Percentiles rank a stretch among this genome's conserved stretches.
Conservation (phyloP, 371 early-diverging fungal species). For the Lichtheimia hyalospora region DNA sequence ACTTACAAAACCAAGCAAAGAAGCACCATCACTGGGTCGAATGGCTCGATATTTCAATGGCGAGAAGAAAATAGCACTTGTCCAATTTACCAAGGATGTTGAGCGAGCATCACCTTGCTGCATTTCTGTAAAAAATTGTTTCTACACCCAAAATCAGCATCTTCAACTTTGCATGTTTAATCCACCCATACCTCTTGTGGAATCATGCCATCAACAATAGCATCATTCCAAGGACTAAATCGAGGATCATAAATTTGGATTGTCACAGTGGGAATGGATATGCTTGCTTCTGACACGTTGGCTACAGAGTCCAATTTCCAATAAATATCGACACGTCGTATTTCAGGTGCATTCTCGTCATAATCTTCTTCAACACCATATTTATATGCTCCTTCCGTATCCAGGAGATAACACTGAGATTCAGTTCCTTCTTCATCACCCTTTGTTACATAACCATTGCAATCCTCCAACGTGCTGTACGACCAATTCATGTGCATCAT, state of each 20-base stretch:
- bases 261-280: constrained; percentile 30
- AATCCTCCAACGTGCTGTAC: constrained; percentile 9
- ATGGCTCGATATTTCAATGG: constrained; percentile 33
- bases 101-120: constrained; percentile 22
- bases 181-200: constrained; percentile 21
- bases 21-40: constrained; percentile 18
- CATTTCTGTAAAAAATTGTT: constrained; percentile 19
- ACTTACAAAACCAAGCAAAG: constrained; percentile 38
- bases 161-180: no score
- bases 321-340: constrained; percentile 39
- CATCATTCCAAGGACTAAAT: constrained; percentile 29
- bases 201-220: constrained; percentile 9
- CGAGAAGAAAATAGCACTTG: constrained; percentile 27
- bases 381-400: constrained; percentile 17
- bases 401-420: constrained; percentile 27
- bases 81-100: constrained; percentile 23
- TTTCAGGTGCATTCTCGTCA: constrained; percentile 11
- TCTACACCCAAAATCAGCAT: background rate
- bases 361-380: constrained; percentile 19
- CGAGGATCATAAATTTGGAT: constrained; percentile 29
- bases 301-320: constrained; percentile 31
- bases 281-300: constrained; percentile 14
- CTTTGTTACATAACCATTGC: constrained; percentile 12
- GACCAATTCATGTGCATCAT: constrained; percentile 28
- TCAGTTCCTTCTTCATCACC: background rate